These are phyloP conservation scores for Cryptococcus sp. DNA, from an alignment of 1,284 basidiomycete genomes.

Conservation along the genomic window DNA sequence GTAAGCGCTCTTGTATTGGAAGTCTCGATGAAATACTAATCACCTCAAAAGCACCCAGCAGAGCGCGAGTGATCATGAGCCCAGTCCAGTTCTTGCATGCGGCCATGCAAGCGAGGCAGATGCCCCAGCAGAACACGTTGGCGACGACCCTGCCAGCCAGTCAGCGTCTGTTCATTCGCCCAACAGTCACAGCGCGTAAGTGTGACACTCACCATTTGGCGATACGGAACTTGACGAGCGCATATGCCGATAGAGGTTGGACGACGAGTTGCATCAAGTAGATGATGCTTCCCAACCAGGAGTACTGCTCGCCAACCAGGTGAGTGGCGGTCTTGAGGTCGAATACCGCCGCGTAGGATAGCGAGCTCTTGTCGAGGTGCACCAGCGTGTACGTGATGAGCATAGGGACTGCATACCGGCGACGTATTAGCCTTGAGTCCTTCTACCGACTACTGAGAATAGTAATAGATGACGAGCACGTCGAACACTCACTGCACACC, in stretches of 20 bases:
- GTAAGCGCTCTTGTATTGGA: slow-evolving; percentile 1
- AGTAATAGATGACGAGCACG: background rate
- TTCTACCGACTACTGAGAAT: background rate
- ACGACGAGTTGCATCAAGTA: slow-evolving; percentile 58
- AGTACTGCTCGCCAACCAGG: slow-evolving; percentile 57
- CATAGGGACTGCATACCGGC: slow-evolving; percentile 19
- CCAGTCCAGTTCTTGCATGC: slow-evolving; percentile 55
- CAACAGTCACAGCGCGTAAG: background rate
- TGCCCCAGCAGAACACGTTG: slow-evolving; percentile 55
- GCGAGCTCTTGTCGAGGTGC: slow-evolving; percentile 34
- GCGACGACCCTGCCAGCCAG: slow-evolving; percentile 43
- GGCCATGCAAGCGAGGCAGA: slow-evolving; percentile 44
- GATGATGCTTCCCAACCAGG: slow-evolving; percentile 57
- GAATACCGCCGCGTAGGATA: slow-evolving; percentile 35
- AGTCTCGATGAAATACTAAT: background rate
- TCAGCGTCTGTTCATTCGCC: background rate
- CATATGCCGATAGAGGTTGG: slow-evolving; percentile 56
- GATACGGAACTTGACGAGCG: slow-evolving; percentile 56
- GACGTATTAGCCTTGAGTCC: background rate
- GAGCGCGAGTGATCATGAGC: slow-evolving; percentile 32
- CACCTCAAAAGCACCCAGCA: slow-evolving; percentile 28
- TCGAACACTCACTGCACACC: slow-evolving; percentile 49
- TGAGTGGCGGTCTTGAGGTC: slow-evolving; percentile 49
- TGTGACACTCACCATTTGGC: slow-evolving; percentile 49
- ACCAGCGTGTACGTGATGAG: slow-evolving; percentile 27